These are phyloP conservation scores for Cyberlindnera amylophila DNA, from an alignment of 805 yeast species.

Conservation along the genomic window DNA sequence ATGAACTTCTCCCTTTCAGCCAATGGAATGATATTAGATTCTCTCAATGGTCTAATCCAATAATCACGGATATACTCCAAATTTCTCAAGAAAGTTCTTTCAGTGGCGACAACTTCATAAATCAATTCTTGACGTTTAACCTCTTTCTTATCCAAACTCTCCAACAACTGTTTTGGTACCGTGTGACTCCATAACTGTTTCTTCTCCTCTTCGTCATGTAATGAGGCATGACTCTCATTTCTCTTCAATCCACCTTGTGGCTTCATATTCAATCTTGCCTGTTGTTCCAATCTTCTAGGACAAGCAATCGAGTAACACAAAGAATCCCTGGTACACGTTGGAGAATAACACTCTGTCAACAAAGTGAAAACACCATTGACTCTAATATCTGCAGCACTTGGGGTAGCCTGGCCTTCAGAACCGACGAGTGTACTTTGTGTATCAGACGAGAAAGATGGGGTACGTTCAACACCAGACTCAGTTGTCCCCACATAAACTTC, in stretches of 20 bases:
- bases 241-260: slow-evolving; percentile 81
- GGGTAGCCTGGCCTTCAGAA: slow-evolving; percentile 1
- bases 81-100: slow-evolving; percentile 92
- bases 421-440: slow-evolving; percentile 10
- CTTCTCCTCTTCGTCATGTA: slow-evolving; percentile 72
- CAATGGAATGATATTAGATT: slow-evolving; percentile 83
- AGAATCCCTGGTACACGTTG: slow-evolving; percentile 87
- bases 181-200: slow-evolving; percentile 92
- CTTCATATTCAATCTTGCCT: slow-evolving; percentile 84
- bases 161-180: slow-evolving; percentile 76
- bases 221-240: slow-evolving; percentile 64
- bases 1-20: slow-evolving; percentile 87
- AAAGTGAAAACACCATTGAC: slow-evolving; percentile 93
- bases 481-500: slow-evolving; percentile 42
- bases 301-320: slow-evolving; percentile 95
- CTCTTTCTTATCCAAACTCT: slow-evolving; percentile 75
- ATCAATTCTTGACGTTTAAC: slow-evolving; percentile 93
- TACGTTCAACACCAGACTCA: slow-evolving; percentile 32
- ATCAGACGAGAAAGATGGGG: slow-evolving; percentile 21
- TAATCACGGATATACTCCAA: slow-evolving; percentile 89
- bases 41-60: slow-evolving; percentile 87
- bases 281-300: slow-evolving; percentile 93
- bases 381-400: slow-evolving; percentile 11
- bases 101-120: slow-evolving; percentile 89
- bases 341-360: slow-evolving; percentile 92